A percentile compares a stretch with the other conserved stretches of the same genome.
Evolutionary conservation across 768 basidiomycete species (phyloP).

Genomic region (Boletus edulis): DNA sequence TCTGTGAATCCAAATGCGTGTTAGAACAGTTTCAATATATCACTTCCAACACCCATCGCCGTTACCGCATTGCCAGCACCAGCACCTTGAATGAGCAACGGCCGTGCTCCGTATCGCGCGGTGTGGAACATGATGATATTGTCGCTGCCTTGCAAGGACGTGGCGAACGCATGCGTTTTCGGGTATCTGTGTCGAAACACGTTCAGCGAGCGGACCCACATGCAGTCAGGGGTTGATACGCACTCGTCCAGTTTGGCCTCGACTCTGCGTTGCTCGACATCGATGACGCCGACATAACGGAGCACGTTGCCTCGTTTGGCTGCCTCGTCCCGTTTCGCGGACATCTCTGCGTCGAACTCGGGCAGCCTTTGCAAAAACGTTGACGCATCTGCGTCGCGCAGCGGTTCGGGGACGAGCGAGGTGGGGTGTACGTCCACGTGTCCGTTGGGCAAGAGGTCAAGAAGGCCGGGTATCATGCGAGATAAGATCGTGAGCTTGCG

Average conservation of each 20-base stretch:
- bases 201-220: not conserved
- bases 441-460: constrained; percentile 64
- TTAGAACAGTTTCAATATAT: constrained; percentile 60
- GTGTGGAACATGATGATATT: constrained; percentile 99
- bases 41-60: constrained; percentile 95
- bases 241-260: constrained; percentile 90
- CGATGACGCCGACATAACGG: constrained; percentile 92
- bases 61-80: constrained; percentile 98
- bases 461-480: constrained; percentile 58
- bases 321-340: constrained; percentile 74
- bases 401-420: constrained; percentile 79
- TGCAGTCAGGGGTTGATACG: constrained; percentile 19
- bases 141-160: constrained; percentile 92
- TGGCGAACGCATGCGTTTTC: constrained; percentile 88
- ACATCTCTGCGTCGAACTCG: constrained; percentile 80
- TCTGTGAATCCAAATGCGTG: not conserved
- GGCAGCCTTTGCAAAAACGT: constrained; percentile 80
- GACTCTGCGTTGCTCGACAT: constrained; percentile 62
- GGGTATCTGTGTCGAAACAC: constrained; percentile 62
- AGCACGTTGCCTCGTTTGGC: constrained; percentile 79
- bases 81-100: constrained; percentile 91
- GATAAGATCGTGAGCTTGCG: constrained; percentile 96
- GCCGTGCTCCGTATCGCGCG: constrained; percentile 81
- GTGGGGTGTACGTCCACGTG: constrained; percentile 78
- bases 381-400: constrained; percentile 72